phyloP scores from a whole-genome alignment of 768 basidiomycete species.

The Thelephora ganbajun region DNA sequence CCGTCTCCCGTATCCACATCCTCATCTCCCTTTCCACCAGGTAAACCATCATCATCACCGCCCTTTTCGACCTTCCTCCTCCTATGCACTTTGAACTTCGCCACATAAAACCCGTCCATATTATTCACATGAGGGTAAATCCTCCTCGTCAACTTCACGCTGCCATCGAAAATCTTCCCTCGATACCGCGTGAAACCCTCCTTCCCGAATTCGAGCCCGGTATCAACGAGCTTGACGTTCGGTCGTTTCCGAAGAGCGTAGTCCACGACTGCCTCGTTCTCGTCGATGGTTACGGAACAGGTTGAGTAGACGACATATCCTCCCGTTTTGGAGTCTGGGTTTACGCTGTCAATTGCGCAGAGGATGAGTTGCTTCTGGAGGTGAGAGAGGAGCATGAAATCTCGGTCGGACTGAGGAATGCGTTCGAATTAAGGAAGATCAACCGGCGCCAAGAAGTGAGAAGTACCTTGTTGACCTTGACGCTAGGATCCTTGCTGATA shows the following conservation, averaged over 20 bases:
- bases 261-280: conserved; percentile 96
- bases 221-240: conserved; percentile 82
- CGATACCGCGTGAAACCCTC: conserved; percentile 85
- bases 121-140: conserved; percentile 98
- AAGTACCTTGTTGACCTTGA: conserved; percentile 92
- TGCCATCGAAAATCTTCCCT: conserved; percentile 79
- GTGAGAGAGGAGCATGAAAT: conserved; percentile 92
- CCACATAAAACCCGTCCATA: conserved; percentile 99
- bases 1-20: conserved; percentile 14
- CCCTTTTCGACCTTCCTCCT: conserved; percentile 35
- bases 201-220: conserved; percentile 85
- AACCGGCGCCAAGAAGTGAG: background rate
- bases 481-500: conserved; percentile 93
- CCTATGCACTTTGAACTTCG: conserved; percentile 93
- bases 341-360: conserved; percentile 94
- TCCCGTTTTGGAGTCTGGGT: conserved; percentile 79
- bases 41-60: conserved; percentile 16
- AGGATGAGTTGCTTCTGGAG: conserved; percentile 97
- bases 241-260: conserved; percentile 94
- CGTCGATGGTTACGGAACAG: conserved; percentile 95
- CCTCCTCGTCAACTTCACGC: conserved; percentile 67
- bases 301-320: conserved; percentile 97
- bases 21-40: conserved; percentile 14
- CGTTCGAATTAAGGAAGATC: background rate
- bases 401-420: conserved; percentile 64